Evolutionary conservation across 2,329 filamentous ascomycete genomes (phyloP), one percentile per base, ranked within the genome.

Genomic region (Teratosphaeria gauchensis): DNA sequence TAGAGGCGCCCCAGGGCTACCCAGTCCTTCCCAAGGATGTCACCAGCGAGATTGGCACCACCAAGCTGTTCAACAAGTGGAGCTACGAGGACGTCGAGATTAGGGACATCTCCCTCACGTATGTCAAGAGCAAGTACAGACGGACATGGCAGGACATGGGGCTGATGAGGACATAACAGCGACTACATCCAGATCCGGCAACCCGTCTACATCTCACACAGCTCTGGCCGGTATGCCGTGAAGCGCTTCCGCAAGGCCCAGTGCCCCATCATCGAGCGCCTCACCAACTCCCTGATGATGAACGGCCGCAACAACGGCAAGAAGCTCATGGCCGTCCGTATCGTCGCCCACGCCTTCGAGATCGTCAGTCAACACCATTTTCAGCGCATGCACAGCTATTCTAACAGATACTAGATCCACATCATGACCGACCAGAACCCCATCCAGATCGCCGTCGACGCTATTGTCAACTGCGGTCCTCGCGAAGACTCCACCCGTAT

Each of bases 391-490:
- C 57, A 54, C 54, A 53, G 59, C 48, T n/a, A 35, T 56, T n/a
- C 28, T 35, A 30, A 33, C 31, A n/a, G 33, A 16, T 19, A 57
- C 62, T 46, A 96, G 92, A 91, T 99, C 82, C 92, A 97, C 89
- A 92, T 99, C 82, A 97, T 97, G 91, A 97, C 95, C 85, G 94
- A 99, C 85, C 94, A 97, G 85, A 99, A 99, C 89, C 94, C 94
- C 77, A 95, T 99, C 84, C 94, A 99, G 85, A 87, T 99, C 76
- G 92, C 92, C 76, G 94, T 99, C 75, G 94, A 99, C 76, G 94
- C 94, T 79, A 96, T 99, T 72, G 94, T 97, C 87, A 99, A 99
- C 90, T 99, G 94, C 84, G 94, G 94, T 78, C 94, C 94, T 80
- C 92, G 94, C 78, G 94, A 99, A 92, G 94, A 99, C 85, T 92